Percentiles rank a stretch among this genome's conserved stretches.
These are phyloP conservation scores for Starmerella apicola DNA, from an alignment of 805 yeast species.

Conservation along the genomic window DNA sequence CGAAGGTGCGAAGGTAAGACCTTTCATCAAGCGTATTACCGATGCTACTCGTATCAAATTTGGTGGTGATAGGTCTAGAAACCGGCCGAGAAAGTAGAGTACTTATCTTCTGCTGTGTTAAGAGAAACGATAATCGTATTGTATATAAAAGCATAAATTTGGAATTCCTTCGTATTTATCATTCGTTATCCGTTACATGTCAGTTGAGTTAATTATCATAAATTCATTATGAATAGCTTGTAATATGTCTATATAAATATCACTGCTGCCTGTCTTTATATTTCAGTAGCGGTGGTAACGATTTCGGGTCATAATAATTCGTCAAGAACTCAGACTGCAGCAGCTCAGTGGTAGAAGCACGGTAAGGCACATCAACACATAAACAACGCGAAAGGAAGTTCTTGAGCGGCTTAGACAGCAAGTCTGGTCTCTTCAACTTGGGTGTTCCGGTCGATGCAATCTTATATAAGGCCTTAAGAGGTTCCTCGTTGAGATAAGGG, in stretches of 20 bases:
- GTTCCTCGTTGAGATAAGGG: conserved; percentile 69
- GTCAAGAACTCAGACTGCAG: conserved; percentile 51
- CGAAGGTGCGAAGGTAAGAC: conserved; percentile 64
- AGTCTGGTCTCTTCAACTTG: conserved; percentile 54
- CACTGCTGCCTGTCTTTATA: conserved; percentile 10
- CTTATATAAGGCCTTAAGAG: conserved; percentile 59
- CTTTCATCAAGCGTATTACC: conserved; percentile 53
- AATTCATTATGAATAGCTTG: no score
- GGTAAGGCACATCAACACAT: conserved; percentile 82
- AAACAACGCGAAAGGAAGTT: conserved; percentile 80
- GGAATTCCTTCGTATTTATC: no score
- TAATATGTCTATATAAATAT: no score
- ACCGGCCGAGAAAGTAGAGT: conserved; percentile 40
- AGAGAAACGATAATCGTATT: no score
- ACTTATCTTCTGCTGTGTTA: no score
- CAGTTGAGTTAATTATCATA: no score
- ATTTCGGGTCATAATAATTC: conserved; percentile 23
- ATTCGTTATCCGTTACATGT: no score
- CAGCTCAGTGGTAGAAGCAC: conserved; percentile 84
- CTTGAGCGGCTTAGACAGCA: conserved; percentile 61
- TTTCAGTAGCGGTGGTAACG: conserved; percentile 28
- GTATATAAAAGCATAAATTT: no score
- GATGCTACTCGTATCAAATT: conserved; percentile 76
- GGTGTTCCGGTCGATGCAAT: conserved; percentile 79
- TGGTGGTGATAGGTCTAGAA: conserved; percentile 86